phyloP scores from a whole-genome alignment of 768 basidiomycete species.

The Saitozyma sp. region DNA sequence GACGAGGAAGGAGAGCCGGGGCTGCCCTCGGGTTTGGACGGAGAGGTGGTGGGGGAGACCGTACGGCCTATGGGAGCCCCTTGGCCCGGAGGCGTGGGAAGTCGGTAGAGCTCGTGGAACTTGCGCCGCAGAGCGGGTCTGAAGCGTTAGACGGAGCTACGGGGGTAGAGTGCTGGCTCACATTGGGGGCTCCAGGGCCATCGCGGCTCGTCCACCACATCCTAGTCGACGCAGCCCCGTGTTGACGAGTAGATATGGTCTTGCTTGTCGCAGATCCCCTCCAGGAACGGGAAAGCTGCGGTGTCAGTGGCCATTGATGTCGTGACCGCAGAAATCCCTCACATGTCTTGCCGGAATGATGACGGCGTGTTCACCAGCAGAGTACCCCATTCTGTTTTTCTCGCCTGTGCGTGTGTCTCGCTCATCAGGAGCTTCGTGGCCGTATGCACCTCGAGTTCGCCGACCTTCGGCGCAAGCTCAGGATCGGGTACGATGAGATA shows the following conservation, averaged over 20 bases:
- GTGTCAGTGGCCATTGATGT: conserved; percentile 5
- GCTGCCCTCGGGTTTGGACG: conserved; percentile 6
- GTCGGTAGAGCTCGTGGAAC: conserved; percentile 37
- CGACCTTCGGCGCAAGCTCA: conserved; percentile 21
- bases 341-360: conserved; percentile 44
- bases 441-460: conserved; percentile 18
- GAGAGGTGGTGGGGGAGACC: conserved; percentile 28
- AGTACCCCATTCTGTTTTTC: conserved; percentile 39
- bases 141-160: neutral
- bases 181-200: conserved; percentile 42
- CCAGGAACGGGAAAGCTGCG: conserved; percentile 35
- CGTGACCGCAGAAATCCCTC: conserved; percentile 6
- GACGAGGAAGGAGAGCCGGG: conserved; percentile 1
- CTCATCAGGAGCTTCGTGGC: conserved; percentile 28
- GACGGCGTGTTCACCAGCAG: conserved; percentile 40
- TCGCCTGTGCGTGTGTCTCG: conserved; percentile 15
- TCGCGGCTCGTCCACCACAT: conserved; percentile 43
- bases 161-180: conserved; percentile 9
- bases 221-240: conserved; percentile 41
- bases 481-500: conserved; percentile 31
- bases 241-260: conserved; percentile 40
- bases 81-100: conserved; percentile 27
- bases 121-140: conserved; percentile 41
- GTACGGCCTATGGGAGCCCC: neutral
- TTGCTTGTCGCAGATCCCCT: conserved; percentile 40